phyloP scores from a whole-genome alignment of 345 rosid genomes.

The Camelina laxa region DNA sequence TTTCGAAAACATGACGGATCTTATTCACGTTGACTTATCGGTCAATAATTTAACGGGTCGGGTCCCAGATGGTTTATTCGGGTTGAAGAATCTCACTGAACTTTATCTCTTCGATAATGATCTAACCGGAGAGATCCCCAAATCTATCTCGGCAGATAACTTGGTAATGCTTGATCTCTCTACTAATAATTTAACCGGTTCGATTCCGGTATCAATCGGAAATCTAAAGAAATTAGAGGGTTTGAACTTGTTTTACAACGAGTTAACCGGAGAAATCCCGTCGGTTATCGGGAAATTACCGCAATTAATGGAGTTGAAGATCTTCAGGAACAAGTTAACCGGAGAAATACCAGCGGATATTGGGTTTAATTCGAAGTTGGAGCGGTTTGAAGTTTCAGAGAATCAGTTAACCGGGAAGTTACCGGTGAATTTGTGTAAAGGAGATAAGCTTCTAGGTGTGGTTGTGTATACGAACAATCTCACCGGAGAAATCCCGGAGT shows the following conservation, averaged over 20 bases:
- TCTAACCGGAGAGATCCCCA: slow-evolving; percentile 66
- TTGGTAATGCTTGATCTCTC: slow-evolving; percentile 62
- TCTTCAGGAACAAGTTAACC: too few species aligned
- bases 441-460: slow-evolving; percentile 59
- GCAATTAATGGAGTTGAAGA: too few species aligned
- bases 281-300: too few species aligned
- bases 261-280: neutral
- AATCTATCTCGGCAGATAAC: slow-evolving; percentile 43
- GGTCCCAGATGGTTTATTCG: slow-evolving; percentile 58
- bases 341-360: too few species aligned
- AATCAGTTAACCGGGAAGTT: slow-evolving; percentile 70
- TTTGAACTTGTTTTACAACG: slow-evolving; percentile 52
- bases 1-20: slow-evolving; percentile 54
- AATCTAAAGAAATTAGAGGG: slow-evolving; percentile 53
- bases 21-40: slow-evolving; percentile 56
- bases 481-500: slow-evolving; percentile 64
- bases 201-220: slow-evolving; percentile 65
- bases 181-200: slow-evolving; percentile 60
- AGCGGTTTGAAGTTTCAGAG: neutral
- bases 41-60: slow-evolving; percentile 58
- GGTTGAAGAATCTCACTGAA: slow-evolving; percentile 50
- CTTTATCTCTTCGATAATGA: slow-evolving; percentile 56
- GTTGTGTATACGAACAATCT: slow-evolving; percentile 71
- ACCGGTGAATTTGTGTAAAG: slow-evolving; percentile 73
- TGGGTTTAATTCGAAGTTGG: too few species aligned